Evolutionary conservation across 179 eudicot genomes (phyloP), one percentile per base, ranked within the genome.

Genomic region (Carnegiea gigantea): DNA sequence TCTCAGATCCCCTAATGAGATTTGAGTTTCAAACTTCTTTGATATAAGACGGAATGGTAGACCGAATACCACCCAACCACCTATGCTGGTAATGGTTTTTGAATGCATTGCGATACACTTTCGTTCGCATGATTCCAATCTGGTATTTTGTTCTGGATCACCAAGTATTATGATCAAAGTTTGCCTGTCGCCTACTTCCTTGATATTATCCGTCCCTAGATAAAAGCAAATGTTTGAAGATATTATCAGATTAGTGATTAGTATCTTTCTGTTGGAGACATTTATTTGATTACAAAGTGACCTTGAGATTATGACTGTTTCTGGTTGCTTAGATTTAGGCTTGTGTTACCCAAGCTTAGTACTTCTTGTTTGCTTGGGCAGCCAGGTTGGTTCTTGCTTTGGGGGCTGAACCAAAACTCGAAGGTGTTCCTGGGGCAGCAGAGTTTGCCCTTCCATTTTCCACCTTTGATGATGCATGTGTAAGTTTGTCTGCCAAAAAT

Each of bases 381-480:
- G 99, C 93, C 92, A 96, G 99, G 99, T 90, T 96, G 97, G 99
- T 96, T 83, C 97, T 96, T 90, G 98, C 97, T 79, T 84, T 96
- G 91, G 99, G 99, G 88, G 97, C 99, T 89, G 95, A 92, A 84
- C 83, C 98, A 23, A 93, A 89, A 88, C 90, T 93, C 79, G 97
- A 96, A 88, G 75, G 85, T 76, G 97, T 91, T 77, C 97, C 99
- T 2, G 99, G 99, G 84, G 97, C 98, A 75, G 87, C 85, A 20
- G 95, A 95, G 78, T 88, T 85, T 86, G 98, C 98, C 57, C 81
- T 96, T 73, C 98, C 99, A 78, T 96, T 96, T 88, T 88, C 96
- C 81, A 96, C 93, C 78, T 88, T 93, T 73, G 97, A 92, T 83
- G 97, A 96, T 89, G 99, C 98, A 86, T 86, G 85, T 78, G 99